Conservation (phyloP, 2,329 filamentous ascomycete species). For the Xylaria sp. region DNA sequence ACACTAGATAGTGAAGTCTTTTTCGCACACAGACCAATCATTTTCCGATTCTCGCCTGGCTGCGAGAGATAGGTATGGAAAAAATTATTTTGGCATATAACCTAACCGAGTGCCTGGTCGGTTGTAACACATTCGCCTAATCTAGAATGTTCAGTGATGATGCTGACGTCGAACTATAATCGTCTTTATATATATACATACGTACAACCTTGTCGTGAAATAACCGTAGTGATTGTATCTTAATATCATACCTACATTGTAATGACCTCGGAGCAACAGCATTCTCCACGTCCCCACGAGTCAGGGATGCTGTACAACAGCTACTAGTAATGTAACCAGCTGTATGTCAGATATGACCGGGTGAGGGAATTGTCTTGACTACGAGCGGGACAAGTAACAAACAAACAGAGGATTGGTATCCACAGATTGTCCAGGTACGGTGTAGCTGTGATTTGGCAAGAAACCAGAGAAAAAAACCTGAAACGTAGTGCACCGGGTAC, state of each 20-base stretch:
- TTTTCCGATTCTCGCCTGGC: background rate
- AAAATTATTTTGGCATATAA: background rate
- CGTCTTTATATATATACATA: no score
- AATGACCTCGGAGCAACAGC: constrained; percentile 1
- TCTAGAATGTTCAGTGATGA: background rate
- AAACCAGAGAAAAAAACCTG: constrained; percentile 8
- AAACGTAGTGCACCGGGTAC: constrained; percentile 19
- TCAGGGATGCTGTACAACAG: constrained; percentile 26
- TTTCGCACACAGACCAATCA: constrained; percentile 14
- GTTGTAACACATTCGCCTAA: background rate
- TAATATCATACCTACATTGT: constrained; percentile 9
- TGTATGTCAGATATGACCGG: constrained; percentile 12
- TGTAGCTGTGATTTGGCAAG: constrained; percentile 34
- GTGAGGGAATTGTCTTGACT: constrained; percentile 25
- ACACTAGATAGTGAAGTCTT: constrained; percentile 1
- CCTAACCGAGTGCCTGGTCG: background rate
- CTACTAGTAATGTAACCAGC: background rate
- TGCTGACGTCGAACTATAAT: constrained; percentile 14
- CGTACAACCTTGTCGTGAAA: background rate
- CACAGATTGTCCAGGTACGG: constrained; percentile 31
- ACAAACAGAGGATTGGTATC: constrained; percentile 6
- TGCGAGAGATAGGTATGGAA: background rate
- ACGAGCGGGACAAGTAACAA: constrained; percentile 2
- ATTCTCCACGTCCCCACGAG: constrained; percentile 30
- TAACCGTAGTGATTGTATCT: background rate